phyloP scores from a whole-genome alignment of 1,284 basidiomycete genomes.

The Ceratobasidium theobromae region DNA sequence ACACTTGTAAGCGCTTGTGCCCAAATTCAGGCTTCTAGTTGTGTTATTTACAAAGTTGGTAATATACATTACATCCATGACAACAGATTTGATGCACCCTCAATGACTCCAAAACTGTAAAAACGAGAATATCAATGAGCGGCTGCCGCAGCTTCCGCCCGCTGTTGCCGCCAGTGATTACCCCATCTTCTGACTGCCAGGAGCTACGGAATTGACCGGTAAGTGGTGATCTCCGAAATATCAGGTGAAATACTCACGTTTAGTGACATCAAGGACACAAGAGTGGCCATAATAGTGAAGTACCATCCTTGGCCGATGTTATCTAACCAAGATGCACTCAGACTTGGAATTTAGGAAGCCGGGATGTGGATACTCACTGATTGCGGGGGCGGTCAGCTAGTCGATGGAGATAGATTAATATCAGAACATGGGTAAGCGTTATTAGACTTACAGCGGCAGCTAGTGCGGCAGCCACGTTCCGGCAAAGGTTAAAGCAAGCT shows the following conservation, averaged over 20 bases:
- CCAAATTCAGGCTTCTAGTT: neutral
- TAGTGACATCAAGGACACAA: constrained; percentile 18
- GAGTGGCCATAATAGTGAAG: constrained; percentile 23
- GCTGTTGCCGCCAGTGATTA: constrained; percentile 20
- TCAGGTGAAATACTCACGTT: constrained; percentile 1
- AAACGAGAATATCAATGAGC: neutral
- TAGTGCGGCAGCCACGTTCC: constrained; percentile 18
- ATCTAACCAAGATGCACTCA: neutral
- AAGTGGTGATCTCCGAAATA: neutral
- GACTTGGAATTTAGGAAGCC: neutral
- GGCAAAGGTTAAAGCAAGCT: constrained; percentile 34
- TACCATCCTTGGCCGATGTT: constrained; percentile 29
- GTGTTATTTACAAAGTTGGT: neutral
- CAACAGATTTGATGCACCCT: neutral
- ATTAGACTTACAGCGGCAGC: constrained; percentile 22
- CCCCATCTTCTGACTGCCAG: constrained; percentile 25
- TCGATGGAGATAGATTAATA: neutral
- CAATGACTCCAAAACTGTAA: neutral
- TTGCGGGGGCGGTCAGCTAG: constrained; percentile 20
- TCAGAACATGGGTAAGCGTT: neutral
- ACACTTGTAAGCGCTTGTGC: neutral
- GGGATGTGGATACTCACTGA: constrained; percentile 1
- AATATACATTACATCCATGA: neutral
- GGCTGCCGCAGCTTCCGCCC: neutral
- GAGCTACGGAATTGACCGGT: neutral